These are phyloP conservation scores for Oenanthe sinensis DNA, from an alignment of 129 eudicot species.

Conservation along the genomic window DNA sequence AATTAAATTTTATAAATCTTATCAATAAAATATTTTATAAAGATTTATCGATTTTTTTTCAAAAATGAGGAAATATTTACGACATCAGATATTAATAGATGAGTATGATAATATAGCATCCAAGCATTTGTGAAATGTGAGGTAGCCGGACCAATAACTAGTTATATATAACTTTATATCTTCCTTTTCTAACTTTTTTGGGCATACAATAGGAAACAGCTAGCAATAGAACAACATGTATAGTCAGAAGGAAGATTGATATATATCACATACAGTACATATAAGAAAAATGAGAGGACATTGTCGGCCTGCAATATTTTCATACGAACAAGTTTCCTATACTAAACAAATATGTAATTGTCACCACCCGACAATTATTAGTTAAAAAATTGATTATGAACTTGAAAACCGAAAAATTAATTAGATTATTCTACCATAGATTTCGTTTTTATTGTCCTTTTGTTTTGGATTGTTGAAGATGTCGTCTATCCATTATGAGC, in stretches of 20 bases:
- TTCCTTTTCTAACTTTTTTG: background rate
- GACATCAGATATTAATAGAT: no score
- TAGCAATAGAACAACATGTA: background rate
- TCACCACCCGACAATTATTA: constrained; percentile 1
- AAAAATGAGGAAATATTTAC: no score
- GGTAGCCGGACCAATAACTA: no score
- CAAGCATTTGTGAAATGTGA: no score
- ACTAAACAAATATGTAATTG: background rate
- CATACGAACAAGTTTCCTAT: background rate
- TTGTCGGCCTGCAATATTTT: background rate
- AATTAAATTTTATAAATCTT: no score
- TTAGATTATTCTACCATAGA: background rate
- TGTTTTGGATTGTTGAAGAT: background rate
- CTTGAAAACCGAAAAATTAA: background rate
- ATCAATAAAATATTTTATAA: no score
- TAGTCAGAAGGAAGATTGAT: background rate
- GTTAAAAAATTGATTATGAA: background rate
- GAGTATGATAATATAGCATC: no score
- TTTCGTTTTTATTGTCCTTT: background rate
- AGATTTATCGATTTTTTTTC: no score
- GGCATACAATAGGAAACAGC: background rate
- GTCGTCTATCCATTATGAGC: background rate
- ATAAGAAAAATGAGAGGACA: background rate
- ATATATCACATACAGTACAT: background rate
- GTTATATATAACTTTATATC: no score